Base-by-base conservation (phyloP, 495 filamentous ascomycete species). In the Annulohypoxylon bovei region DNA sequence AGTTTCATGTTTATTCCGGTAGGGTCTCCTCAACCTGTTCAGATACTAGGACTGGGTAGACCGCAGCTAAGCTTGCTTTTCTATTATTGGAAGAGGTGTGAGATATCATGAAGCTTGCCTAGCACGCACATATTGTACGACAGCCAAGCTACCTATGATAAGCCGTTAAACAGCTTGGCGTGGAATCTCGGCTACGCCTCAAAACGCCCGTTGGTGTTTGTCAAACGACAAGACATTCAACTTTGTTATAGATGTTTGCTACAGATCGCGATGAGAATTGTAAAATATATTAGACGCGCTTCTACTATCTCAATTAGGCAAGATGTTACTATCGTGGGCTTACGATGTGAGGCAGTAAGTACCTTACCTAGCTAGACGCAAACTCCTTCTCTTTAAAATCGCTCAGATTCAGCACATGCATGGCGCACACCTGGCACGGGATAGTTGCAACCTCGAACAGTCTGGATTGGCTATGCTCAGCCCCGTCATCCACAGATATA, bases 321-420 rank as follows among this genome's bases (percentile, higher is more conserved):
- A 49, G 23, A 49, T 50, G 61, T 32, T 28, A 49, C 47, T 20
- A 70, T 70, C 55, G 67, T 50, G 54, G 49, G 25, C 66, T 62
- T 62, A 62, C 58, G 57, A 49, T 30, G 28, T 35, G 20, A 55
- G 18, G 53, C 27, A 56, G n/a, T 37, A 20, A 42, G 59, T 23
- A 68, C 39, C 58, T 23, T 18, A n/a, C 18, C 1, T 7, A 11
- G 62, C n/a, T 50, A 63, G 47, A 49, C 42, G 67, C 35, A 20
- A 28, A 27, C 7, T 28, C 22, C 1, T 50, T 50, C 46, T 50
- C 3, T 28, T 27, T 27, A 28, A 64, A 69, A 70, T 70, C 46
- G 54, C 67, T 70, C 67, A 70, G 67, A 42, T 23, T 61, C 55
- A 20, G 14, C 67, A 59, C 67, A 44, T 37, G 67, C 67, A 70